Base-by-base conservation (phyloP, 2,329 filamentous ascomycete genomes). In the Sporothrix pallida region DNA sequence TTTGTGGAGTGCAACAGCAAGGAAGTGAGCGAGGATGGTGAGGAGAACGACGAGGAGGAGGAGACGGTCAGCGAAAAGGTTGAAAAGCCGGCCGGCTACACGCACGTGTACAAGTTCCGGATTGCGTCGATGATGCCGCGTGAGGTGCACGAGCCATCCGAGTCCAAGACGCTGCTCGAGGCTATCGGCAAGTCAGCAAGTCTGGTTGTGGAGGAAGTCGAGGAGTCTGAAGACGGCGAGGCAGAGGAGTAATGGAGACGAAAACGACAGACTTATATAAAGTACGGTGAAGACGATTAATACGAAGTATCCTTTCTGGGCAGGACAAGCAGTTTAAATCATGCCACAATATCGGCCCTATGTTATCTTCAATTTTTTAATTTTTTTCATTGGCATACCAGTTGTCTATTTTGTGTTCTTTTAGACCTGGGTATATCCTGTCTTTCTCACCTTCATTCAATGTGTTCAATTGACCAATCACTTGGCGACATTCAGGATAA, bases 1-100 rank as follows among this genome's bases (percentile, higher is more conserved):
- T 98, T 97, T 83, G 94, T 98, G 2, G 96, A 99, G 80, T 98
- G 95, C 83, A 91, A 94, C 80, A 90, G 93, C 71, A 78, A 92
- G 6, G 78, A 94, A 2, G 82, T 87, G 50, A 77, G 76, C 68
- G 79, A 77, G 44, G 76, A 77, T 50, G 76, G 70, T 68, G 78
- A 73, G 74, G 74, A 77, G 7, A 15, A 20, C 2, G 80, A 83
- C 46, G 80, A 81, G 3, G 44, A 26, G 5, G 62, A n/a, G 13
- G 74, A 52, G 12, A 15, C 48, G 10, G n/a, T 26, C 62, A 42
- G 50, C 23, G 63, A 72, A 54, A 69, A 37, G n/a, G 67, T 42
- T 20, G 93, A 93, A 0, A 84, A 86, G 48, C 93, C 94, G 0
- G 84, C 86, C 26, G 88, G 84, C 13, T 98, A 96, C 80, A 85